Percentiles rank a stretch among this genome's conserved stretches.
Conservation (phyloP, 1,284 basidiomycete genomes). For the Golubevia pallescens region DNA sequence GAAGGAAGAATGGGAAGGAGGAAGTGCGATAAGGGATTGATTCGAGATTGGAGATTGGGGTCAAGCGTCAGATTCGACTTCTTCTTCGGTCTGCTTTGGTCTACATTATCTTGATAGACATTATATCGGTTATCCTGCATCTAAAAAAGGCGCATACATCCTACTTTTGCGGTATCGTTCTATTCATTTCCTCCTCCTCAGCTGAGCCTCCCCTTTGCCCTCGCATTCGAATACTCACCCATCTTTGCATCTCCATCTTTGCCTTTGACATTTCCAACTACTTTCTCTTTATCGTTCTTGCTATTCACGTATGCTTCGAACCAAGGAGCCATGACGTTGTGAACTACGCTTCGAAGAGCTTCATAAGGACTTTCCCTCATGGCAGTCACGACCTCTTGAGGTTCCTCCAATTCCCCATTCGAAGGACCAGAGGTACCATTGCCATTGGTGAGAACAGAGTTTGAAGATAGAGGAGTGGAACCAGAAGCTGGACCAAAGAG, state of each 20-base stretch:
- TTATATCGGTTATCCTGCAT: no score
- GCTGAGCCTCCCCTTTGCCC: not conserved
- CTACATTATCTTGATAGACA: no score
- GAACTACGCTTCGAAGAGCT: conserved; percentile 92
- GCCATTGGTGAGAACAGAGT: not conserved
- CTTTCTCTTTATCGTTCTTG: conserved; percentile 47
- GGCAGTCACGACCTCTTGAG: not conserved
- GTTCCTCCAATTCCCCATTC: not conserved
- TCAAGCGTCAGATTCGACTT: no score
- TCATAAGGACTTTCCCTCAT: conserved; percentile 75
- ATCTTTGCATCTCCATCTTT: conserved; percentile 72
- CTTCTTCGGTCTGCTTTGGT: no score
- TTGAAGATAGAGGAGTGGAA: conserved; percentile 43
- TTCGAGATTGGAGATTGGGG: no score
- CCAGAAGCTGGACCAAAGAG: conserved; percentile 83
- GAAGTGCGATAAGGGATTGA: no score
- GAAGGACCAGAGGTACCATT: not conserved
- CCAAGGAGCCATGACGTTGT: conserved; percentile 94
- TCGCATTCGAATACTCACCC: conserved; percentile 67
- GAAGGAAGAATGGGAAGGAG: conserved; percentile 8
- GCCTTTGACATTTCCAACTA: conserved; percentile 24
- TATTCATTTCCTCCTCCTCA: not conserved
- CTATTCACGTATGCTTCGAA: conserved; percentile 90
- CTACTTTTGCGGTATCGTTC: no score
- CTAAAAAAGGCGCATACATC: no score